Conservation (phyloP, 2,329 filamentous ascomycete species). For the Trichoderma aggressivum region DNA sequence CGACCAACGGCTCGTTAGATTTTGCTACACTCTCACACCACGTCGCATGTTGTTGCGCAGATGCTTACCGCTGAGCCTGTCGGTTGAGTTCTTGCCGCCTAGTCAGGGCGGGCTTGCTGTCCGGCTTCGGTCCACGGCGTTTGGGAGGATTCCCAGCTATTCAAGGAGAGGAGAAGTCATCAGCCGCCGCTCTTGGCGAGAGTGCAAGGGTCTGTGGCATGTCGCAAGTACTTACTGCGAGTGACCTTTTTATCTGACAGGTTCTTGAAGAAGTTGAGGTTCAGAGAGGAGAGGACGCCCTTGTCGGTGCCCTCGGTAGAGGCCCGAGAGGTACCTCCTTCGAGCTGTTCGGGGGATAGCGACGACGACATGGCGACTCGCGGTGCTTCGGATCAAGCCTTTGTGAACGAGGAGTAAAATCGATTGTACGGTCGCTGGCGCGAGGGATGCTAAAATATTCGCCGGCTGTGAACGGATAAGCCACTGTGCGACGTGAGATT, state of each 20-base stretch:
- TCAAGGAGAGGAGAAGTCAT: not conserved
- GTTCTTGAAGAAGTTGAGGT: slow-evolving; percentile 61
- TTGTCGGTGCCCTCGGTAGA: slow-evolving; percentile 34
- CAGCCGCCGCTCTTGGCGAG: slow-evolving; percentile 13
- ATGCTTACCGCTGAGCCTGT: slow-evolving; percentile 81
- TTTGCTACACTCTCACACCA: not conserved
- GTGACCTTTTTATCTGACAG: slow-evolving; percentile 71
- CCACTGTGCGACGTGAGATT: slow-evolving; percentile 16
- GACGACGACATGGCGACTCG: slow-evolving; percentile 41
- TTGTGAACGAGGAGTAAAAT: not conserved
- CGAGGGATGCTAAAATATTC: slow-evolving; percentile 10
- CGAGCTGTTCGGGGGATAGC: slow-evolving; percentile 40
- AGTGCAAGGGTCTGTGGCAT: not conserved
- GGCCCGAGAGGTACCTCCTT: slow-evolving; percentile 27
- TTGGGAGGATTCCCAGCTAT: slow-evolving; percentile 82
- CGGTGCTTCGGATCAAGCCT: not conserved
- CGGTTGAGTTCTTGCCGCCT: slow-evolving; percentile 90
- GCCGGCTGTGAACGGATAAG: not conserved
- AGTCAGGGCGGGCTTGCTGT: slow-evolving; percentile 91
- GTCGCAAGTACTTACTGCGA: slow-evolving; percentile 52
- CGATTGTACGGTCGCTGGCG: not conserved
- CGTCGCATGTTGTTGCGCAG: not conserved
- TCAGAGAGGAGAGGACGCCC: slow-evolving; percentile 34
- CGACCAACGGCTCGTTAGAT: not conserved
- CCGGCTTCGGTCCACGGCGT: slow-evolving; percentile 88